Percentiles rank a stretch among this genome's conserved stretches.
Conservation (phyloP, 2,329 filamentous ascomycete genomes). For the Akanthomyces dipterigenus region DNA sequence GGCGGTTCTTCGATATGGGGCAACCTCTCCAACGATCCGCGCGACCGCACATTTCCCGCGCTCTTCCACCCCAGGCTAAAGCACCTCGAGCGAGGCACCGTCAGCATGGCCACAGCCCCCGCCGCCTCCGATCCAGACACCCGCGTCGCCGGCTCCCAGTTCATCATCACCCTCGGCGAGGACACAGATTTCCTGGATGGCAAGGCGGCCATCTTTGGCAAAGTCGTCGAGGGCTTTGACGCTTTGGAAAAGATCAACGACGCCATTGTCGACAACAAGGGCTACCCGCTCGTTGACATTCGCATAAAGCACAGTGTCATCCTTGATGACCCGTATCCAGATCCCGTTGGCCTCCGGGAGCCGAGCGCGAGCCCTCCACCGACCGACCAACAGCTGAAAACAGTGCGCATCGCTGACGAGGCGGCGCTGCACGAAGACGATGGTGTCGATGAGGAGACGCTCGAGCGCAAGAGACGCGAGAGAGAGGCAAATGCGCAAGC, state of each 20-base stretch:
- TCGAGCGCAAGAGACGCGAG: conserved; percentile 74
- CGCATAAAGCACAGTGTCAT: conserved; percentile 88
- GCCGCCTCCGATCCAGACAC: conserved; percentile 70
- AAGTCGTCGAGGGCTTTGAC: conserved; percentile 94
- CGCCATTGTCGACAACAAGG: conserved; percentile 78
- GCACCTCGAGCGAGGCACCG: conserved; percentile 81
- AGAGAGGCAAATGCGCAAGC: conserved; percentile 90
- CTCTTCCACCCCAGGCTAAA: conserved; percentile 82
- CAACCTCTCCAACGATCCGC: conserved; percentile 57
- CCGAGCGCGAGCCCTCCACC: conserved; percentile 76
- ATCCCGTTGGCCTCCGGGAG: conserved; percentile 69
- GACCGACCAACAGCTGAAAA: conserved; percentile 78
- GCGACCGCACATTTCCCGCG: conserved; percentile 73
- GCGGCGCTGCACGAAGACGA: conserved; percentile 71
- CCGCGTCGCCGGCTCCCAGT: conserved; percentile 81
- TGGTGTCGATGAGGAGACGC: conserved; percentile 65
- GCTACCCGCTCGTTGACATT: conserved; percentile 87
- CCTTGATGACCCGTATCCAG: conserved; percentile 85
- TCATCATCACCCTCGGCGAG: conserved; percentile 85
- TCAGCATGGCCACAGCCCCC: conserved; percentile 94
- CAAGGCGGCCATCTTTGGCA: conserved; percentile 91
- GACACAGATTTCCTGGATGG: conserved; percentile 86
- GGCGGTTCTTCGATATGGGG: conserved; percentile 94
- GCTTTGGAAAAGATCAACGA: conserved; percentile 88
- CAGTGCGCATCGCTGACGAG: conserved; percentile 86